Conservation (phyloP, 2,329 filamentous ascomycete genomes). For the Drechslerella coelobrocha region DNA sequence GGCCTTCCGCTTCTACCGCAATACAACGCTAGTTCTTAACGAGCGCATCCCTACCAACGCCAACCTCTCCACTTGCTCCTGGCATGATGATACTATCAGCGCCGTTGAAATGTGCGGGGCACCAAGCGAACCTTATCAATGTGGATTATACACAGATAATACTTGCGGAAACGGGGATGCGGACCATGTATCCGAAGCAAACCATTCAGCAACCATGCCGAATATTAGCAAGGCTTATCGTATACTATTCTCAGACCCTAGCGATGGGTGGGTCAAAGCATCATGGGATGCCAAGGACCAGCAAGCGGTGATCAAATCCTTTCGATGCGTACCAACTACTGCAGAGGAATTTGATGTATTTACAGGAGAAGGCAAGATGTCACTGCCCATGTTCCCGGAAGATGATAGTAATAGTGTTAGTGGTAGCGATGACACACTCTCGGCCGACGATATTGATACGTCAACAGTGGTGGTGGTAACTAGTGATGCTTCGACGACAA, state of each 20-base stretch:
- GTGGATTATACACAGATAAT: constrained; percentile 36
- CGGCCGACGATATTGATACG: background rate
- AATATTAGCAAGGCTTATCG: constrained; percentile 27
- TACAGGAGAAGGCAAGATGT: background rate
- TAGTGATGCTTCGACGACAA: background rate
- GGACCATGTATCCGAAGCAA: constrained; percentile 8
- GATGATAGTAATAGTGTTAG: background rate
- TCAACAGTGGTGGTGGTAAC: background rate
- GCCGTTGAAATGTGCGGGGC: constrained; percentile 33
- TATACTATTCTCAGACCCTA: constrained; percentile 26
- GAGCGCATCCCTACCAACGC: constrained; percentile 6
- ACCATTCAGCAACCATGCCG: background rate
- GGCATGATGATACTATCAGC: constrained; percentile 24
- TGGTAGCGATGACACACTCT: background rate
- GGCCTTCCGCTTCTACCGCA: constrained; percentile 34
- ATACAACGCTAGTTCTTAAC: constrained; percentile 32
- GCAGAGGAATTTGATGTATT: constrained; percentile 10
- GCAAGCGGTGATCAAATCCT: constrained; percentile 15
- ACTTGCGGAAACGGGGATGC: constrained; percentile 29
- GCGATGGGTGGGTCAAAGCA: constrained; percentile 14
- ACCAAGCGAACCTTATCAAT: constrained; percentile 29
- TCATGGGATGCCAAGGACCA: constrained; percentile 15
- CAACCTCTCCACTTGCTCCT: constrained; percentile 21
- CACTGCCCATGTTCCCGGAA: background rate
- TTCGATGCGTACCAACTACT: constrained; percentile 21